These are phyloP conservation scores for Aspergillus novofumigatus DNA, from an alignment of 2,329 filamentous ascomycete genomes.

Conservation along the genomic window DNA sequence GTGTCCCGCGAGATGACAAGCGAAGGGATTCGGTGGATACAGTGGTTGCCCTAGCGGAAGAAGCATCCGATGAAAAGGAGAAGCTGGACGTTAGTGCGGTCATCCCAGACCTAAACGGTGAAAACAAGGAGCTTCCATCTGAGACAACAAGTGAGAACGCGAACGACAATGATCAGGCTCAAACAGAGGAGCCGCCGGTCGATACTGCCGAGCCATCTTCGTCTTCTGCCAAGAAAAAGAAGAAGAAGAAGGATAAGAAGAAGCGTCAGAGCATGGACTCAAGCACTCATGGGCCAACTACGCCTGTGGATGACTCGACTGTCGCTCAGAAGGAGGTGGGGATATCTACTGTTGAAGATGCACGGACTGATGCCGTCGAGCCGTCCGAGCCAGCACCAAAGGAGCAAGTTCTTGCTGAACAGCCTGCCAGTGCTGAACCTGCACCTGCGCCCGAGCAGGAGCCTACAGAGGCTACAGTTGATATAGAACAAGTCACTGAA, in stretches of 20 bases:
- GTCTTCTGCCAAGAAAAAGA: constrained; percentile 28
- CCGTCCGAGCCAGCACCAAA: not conserved
- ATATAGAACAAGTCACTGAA: not conserved
- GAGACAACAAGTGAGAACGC: constrained; percentile 4
- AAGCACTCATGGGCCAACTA: constrained; percentile 12
- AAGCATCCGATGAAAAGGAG: not conserved
- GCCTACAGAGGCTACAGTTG: not conserved
- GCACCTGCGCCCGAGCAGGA: not conserved
- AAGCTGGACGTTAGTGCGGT: not conserved
- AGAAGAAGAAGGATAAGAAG: constrained; percentile 38
- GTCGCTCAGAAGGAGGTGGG: not conserved
- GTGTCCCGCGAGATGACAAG: not conserved
- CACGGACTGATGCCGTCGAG: not conserved
- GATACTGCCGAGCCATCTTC: constrained; percentile 15
- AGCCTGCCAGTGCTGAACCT: not conserved
- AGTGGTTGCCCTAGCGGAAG: not conserved
- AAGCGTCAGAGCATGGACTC: constrained; percentile 20
- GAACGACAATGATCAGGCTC: constrained; percentile 1
- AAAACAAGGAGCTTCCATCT: constrained; percentile 1
- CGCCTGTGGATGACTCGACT: not conserved
- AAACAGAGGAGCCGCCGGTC: constrained; percentile 7
- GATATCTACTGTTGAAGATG: not conserved
- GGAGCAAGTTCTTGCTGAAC: not conserved
- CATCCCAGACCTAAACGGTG: not conserved
- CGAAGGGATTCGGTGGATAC: not conserved